Conservation (phyloP, 2,329 filamentous ascomycete species). For the Knufia fluminis region DNA sequence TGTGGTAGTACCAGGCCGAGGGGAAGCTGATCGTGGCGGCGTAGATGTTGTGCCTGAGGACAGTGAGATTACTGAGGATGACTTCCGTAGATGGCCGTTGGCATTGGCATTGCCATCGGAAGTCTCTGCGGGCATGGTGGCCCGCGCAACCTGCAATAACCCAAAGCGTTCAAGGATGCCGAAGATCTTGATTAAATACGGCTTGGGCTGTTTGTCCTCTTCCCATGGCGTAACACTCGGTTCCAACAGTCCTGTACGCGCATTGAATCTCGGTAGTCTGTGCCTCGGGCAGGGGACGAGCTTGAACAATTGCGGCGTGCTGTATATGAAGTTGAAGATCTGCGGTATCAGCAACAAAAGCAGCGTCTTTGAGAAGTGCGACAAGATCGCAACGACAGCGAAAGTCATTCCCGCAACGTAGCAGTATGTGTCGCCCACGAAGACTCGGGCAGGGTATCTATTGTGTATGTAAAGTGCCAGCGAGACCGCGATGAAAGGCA, state of each 20-base stretch:
- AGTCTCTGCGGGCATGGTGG: constrained; percentile 42
- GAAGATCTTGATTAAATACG: constrained; percentile 53
- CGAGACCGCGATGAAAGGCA: constrained; percentile 91
- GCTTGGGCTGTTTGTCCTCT: constrained; percentile 55
- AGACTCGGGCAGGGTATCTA: constrained; percentile 90
- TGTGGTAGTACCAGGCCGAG: neutral
- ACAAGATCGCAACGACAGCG: constrained; percentile 89
- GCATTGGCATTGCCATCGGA: constrained; percentile 26
- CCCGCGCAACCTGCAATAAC: constrained; percentile 55
- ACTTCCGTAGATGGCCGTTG: constrained; percentile 1
- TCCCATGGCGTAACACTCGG: constrained; percentile 73
- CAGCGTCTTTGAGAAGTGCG: constrained; percentile 96
- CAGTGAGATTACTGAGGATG: constrained; percentile 4
- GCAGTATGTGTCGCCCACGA: constrained; percentile 98
- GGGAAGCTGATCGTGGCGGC: constrained; percentile 4
- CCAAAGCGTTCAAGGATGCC: constrained; percentile 59
- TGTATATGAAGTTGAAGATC: constrained; percentile 95
- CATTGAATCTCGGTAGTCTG: constrained; percentile 80
- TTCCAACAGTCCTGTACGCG: constrained; percentile 73
- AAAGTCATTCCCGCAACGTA: constrained; percentile 99
- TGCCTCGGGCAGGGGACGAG: constrained; percentile 88
- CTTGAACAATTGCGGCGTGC: constrained; percentile 80
- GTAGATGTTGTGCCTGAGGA: neutral
- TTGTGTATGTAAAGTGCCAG: constrained; percentile 81
- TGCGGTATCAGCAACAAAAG: constrained; percentile 85